Base-by-base conservation (phyloP, 305 asterid species). In the Lippia alba region DNA sequence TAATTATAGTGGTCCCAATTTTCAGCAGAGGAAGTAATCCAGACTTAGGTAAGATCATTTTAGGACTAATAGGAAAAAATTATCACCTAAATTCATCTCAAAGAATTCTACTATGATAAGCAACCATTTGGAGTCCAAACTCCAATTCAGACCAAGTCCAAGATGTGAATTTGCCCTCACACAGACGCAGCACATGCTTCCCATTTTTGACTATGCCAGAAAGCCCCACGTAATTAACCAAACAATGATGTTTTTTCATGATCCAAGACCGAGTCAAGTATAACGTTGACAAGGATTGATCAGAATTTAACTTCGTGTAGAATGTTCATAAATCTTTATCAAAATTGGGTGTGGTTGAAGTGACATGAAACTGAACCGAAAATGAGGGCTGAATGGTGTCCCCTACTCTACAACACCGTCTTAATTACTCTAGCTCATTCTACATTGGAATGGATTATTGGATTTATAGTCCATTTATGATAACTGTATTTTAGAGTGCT, bases 181-280 rank as follows among this genome's bases (percentile, higher is more conserved):
- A 49, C 15, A 20, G 15, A 56, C 61, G 4, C 61, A 56, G 16
- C 36, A 19, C 20, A 6, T 16, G 53, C 16, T 2, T 16, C 39
- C 16, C 64, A 40, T 56, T 16, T n/a, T n/a, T n/a, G 53, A 11
- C 17, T 6, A 8, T n/a, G 45, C 63, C 16, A 40, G 33, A 61
- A 61, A 61, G 15, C 41, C 18, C 53, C 66, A 60, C 66, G 24
- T 60, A 60, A 10, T 56, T 10, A 24, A 56, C 17, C 56, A 50
- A 50, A 54, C 3, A 0, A 7, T 2, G 1, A 54, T 15, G 40
- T 34, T 54, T 54, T 18, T 6, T 54, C 6, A 0, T 19, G 0
- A 54, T 18, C 14, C 24, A 51, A 51, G 57, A 17, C 57, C 32
- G 17, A 51, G 57, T 51, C 32, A 17, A 6, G 8, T 51, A 17